Evolutionary conservation across 202 grass and related monocot genomes (phyloP), one percentile per base, ranked within the genome.

Genomic region (Setaria viridis): DNA sequence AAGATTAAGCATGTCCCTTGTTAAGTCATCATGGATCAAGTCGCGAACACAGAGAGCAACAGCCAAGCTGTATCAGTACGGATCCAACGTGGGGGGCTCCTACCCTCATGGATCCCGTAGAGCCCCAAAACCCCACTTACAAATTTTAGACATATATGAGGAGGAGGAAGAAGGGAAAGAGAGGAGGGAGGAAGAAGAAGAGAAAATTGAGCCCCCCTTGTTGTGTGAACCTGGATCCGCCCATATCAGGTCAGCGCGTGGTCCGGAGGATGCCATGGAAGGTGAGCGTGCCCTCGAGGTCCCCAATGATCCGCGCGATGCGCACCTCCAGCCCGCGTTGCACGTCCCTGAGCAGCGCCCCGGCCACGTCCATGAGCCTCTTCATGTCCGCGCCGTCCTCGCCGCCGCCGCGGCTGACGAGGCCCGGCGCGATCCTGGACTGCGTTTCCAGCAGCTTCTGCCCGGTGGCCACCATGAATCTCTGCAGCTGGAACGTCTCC

Each of bases 401-500:
- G 2, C 53, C 37, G 25, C 64, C 82, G 69, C 25, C 59, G 37
- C 21, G 32, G 48, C 29, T 63, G 5, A 48, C 29, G 66, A 93
- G 83, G 45, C 77, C 88, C 0, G 87, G 63, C 51, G 84, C 79
- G 47, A 93, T 92, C 80, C 85, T 90, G 43, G 95, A 75, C 74
- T 92, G 91, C 74, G 91, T 92, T 85, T 98, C 93, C 69, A 90
- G 76, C 77, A 95, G 88, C 87, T 92, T 98, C 89, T 98, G 91
- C 0, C 93, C 95, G 62, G 89, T 95, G 51, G 91, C 95, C 56
- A 98, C 93, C 88, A 92, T 83, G 78, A 90, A 88, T 11, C 93
- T 81, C 83, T 95, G 93, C 59, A 98, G 82, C 80, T 95, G 83
- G 85, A 98, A 98, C 77, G 95, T 93, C 83, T 98, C 93, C 84